These are phyloP conservation scores for Rubroshorea leprosula DNA, from an alignment of 345 rosid species.

Conservation along the genomic window DNA sequence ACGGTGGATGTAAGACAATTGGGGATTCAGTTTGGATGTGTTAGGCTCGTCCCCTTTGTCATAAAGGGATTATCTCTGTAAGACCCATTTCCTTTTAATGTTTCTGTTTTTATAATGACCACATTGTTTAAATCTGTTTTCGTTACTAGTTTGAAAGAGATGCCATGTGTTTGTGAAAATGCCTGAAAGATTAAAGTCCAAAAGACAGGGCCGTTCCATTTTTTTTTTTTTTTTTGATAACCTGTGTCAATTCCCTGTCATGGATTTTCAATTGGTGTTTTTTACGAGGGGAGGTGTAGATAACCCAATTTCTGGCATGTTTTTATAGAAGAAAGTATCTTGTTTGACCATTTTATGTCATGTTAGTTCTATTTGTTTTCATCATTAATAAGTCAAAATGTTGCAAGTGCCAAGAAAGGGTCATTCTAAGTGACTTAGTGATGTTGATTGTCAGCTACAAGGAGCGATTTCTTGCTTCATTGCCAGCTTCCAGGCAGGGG, in stretches of 20 bases:
- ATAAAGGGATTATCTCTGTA: constrained; percentile 62
- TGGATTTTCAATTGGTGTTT: too few species aligned
- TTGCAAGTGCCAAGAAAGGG: not conserved
- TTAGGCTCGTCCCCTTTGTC: constrained; percentile 78
- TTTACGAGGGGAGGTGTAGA: too few species aligned
- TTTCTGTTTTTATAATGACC: not conserved
- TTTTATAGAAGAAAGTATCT: too few species aligned
- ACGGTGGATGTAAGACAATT: constrained; percentile 66
- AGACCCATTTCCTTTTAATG: constrained; percentile 19
- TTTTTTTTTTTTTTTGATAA: too few species aligned
- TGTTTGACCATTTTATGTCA: not conserved
- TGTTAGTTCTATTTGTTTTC: not conserved
- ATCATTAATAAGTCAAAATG: not conserved
- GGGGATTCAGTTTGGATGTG: constrained; percentile 86
- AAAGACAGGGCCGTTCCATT: not conserved
- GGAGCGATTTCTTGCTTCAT: constrained; percentile 69
- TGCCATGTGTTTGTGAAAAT: constrained; percentile 40
- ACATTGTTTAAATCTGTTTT: not conserved
- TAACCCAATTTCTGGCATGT: too few species aligned
- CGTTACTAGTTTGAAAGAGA: not conserved
- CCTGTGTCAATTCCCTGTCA: too few species aligned
- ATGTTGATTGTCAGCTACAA: constrained; percentile 43
- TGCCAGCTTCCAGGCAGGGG: constrained; percentile 64
- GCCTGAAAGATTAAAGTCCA: constrained; percentile 13
- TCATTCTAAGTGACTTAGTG: constrained; percentile 6